A percentile compares a stretch with the other conserved stretches of the same genome.
phyloP scores from a whole-genome alignment of 805 yeast genomes.

The Metschnikowia peoriensis region DNA sequence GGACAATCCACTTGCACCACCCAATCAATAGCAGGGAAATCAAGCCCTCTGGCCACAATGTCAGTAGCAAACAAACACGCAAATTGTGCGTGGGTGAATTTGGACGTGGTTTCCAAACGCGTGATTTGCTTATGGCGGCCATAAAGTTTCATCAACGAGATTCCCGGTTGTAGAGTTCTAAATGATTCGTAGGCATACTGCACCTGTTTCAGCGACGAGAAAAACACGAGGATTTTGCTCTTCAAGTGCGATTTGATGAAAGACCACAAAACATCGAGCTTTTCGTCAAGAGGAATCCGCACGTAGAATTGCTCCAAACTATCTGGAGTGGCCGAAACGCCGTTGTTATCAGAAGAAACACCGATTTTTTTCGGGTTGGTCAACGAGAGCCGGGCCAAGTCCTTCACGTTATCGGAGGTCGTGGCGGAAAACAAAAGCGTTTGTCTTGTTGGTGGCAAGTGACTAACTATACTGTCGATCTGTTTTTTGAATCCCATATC shows the following conservation, averaged over 20 bases:
- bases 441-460: conserved; percentile 78
- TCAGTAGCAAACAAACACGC: conserved; percentile 88
- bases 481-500: conserved; percentile 92
- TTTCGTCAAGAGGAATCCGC: conserved; percentile 69
- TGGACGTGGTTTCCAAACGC: conserved; percentile 74
- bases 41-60: conserved; percentile 88
- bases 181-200: conserved; percentile 86
- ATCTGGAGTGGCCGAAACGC: conserved; percentile 74
- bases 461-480: conserved; percentile 73
- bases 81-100: conserved; percentile 73
- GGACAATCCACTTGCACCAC: conserved; percentile 92
- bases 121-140: conserved; percentile 92
- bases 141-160: conserved; percentile 77
- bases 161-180: conserved; percentile 87
- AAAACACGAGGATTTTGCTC: conserved; percentile 75
- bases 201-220: conserved; percentile 86
- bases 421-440: conserved; percentile 87
- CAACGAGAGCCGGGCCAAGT: conserved; percentile 76
- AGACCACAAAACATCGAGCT: conserved; percentile 82
- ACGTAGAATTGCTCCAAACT: conserved; percentile 82
- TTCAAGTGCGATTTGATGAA: conserved; percentile 82
- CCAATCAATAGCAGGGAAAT: conserved; percentile 93
- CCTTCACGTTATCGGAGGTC: conserved; percentile 77
- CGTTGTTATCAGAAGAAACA: conserved; percentile 40
- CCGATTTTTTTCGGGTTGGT: conserved; percentile 54